Base-by-base conservation (phyloP, 169 alveolate genomes). In the Plasmodium adleri region DNA sequence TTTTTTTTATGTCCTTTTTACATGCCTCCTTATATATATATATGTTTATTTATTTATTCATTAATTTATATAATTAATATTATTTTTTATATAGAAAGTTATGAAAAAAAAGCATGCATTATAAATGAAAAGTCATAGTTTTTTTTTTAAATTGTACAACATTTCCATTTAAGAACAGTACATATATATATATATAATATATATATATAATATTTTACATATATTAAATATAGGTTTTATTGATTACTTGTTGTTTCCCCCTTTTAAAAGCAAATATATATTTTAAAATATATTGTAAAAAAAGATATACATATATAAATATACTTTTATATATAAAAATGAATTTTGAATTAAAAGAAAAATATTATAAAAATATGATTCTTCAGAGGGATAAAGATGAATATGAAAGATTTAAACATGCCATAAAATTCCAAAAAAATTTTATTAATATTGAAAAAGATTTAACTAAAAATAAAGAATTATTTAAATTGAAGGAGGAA, bases 351-450 rank as follows among this genome's bases (percentile, higher is more conserved):
- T n/a, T 49, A 52, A 66, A 49, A 47, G 80, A 22, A 78, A 78
- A 20, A 58, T 28, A 28, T 52, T 78, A 39, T 50, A 78, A 78
- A 78, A 66, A 78, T 45, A 59, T 20, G 22, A 67, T 78, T 24
- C 28, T 39, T 22, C 90, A 67, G 54, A 52, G 80, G 59, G 78
- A 67, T 20, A 32, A 66, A 15, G 78, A 67, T 43, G 90, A 78
- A 7, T 28, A 66, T 32, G 78, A 59, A 58, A 78, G 70, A 24
- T 66, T 28, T 66, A 78, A 78, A 43, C 60, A 75, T 47, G 74
- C 72, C 6, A 32, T 75, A 47, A 58, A 50, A 4, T 66, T 68
- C 63, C 88, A 75, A 78, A 66, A 66, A 10, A 66, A 78, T 47
- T 15, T 52, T 17, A 32, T 45, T 78, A 71, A 26, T 43, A 66